Evolutionary conservation across 352 stramenopile genomes (phyloP).

Genomic region (Phytophthora sojae): DNA sequence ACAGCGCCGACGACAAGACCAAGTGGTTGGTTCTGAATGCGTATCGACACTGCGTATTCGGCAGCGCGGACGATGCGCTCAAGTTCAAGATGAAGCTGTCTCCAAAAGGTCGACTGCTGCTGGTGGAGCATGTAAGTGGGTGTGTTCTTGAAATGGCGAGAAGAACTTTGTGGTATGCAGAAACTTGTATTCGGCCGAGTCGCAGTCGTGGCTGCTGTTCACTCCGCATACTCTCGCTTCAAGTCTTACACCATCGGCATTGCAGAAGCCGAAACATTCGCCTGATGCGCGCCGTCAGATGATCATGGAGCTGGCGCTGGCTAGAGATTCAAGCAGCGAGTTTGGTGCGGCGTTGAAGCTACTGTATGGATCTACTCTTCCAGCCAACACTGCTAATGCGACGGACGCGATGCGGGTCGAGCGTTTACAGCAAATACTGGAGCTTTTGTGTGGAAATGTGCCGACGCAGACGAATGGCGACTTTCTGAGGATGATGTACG

Average conservation of each 20-base stretch:
- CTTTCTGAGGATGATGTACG: not conserved
- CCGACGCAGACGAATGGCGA: not conserved
- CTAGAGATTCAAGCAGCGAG: not conserved
- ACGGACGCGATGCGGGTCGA: not conserved
- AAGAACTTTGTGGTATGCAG: not conserved
- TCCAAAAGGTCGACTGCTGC: not conserved
- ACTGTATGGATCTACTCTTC: not conserved
- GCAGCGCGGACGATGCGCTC: not conserved
- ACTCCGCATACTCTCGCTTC: not conserved
- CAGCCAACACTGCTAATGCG: not conserved
- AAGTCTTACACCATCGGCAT: not conserved
- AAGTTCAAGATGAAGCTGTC: not conserved
- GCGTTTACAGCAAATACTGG: not conserved
- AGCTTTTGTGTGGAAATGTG: not conserved
- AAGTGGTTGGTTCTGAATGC: not conserved
- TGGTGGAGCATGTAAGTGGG: not conserved
- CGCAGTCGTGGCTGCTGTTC: not conserved
- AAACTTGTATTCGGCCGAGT: not conserved
- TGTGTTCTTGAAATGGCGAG: not conserved
- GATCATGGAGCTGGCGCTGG: not conserved
- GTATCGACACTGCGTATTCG: not conserved
- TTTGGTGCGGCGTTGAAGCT: not conserved
- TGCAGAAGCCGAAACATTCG: not conserved
- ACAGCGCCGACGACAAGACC: not conserved
- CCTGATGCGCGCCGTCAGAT: not conserved